phyloP scores from a whole-genome alignment of 1,284 basidiomycete genomes.

The Coniferiporia weirii region DNA sequence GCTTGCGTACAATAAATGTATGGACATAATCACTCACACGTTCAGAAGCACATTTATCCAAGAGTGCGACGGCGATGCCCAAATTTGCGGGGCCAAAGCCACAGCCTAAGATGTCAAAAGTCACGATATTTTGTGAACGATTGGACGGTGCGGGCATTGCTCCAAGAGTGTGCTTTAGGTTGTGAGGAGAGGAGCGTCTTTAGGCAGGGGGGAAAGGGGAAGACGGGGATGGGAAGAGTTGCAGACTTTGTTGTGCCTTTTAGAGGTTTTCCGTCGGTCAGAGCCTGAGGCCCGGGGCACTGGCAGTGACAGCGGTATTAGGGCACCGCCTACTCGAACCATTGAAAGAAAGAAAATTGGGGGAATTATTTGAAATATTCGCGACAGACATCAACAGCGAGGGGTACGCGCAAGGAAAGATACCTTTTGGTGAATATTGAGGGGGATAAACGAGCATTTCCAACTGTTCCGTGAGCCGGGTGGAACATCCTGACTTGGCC shows the following conservation, averaged over 20 bases:
- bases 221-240: neutral
- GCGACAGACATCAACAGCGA: no score
- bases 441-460: no score
- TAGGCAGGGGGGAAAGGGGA: neutral
- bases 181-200: neutral
- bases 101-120: slow-evolving; percentile 49
- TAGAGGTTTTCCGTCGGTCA: neutral
- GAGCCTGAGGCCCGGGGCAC: neutral
- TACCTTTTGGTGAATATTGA: no score
- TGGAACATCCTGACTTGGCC: no score
- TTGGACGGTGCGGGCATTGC: neutral
- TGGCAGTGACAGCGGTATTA: neutral
- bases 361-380: no score
- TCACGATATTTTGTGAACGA: neutral
- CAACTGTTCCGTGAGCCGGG: no score
- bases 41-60: slow-evolving; percentile 32
- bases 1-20: neutral
- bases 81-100: slow-evolving; percentile 59
- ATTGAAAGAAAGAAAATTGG: no score
- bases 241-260: neutral
- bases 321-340: no score
- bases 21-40: slow-evolving; percentile 6
- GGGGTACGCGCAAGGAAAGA: no score
- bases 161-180: neutral
- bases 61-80: slow-evolving; percentile 50